These are phyloP conservation scores for Daldinia concentrica DNA, from an alignment of 495 filamentous ascomycete species.

Conservation along the genomic window DNA sequence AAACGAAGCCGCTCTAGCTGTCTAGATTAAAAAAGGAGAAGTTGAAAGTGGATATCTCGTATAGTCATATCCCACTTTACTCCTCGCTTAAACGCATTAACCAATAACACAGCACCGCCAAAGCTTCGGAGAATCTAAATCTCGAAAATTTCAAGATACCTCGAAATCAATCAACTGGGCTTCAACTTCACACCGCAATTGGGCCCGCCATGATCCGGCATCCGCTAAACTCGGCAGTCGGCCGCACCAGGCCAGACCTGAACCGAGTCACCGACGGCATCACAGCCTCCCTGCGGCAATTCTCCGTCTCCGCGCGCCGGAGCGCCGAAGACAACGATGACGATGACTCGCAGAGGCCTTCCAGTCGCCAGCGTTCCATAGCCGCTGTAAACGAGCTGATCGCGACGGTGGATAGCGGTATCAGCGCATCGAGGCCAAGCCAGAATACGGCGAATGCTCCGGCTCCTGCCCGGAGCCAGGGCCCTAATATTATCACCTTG, in stretches of 20 bases:
- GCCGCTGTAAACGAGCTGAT: conserved; percentile 36
- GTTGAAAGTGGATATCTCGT: conserved; percentile 2
- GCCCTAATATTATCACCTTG: conserved; percentile 33
- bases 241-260: conserved; percentile 45
- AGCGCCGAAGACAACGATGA: conserved; percentile 12
- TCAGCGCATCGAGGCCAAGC: not conserved
- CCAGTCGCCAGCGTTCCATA: conserved; percentile 25
- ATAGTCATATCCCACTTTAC: not conserved
- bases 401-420: not conserved
- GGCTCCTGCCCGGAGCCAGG: conserved; percentile 38
- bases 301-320: conserved; percentile 47
- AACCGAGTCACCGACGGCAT: conserved; percentile 53
- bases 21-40: not conserved
- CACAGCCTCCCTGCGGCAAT: conserved; percentile 52
- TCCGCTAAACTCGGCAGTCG: conserved; percentile 37
- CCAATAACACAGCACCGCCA: conserved; percentile 13
- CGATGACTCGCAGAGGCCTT: conserved; percentile 13
- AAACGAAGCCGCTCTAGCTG: not conserved
- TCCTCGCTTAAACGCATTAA: conserved; percentile 26
- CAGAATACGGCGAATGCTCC: not conserved
- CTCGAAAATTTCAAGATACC: conserved; percentile 32
- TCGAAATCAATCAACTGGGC: not conserved
- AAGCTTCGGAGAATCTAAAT: conserved; percentile 41
- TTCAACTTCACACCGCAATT: conserved; percentile 26
- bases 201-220: conserved; percentile 44